Evolutionary conservation across 192 early-diverging fungal genomes (phyloP), one percentile per base, ranked within the genome.

Genomic region (Phlyctochytrium planicorne): DNA sequence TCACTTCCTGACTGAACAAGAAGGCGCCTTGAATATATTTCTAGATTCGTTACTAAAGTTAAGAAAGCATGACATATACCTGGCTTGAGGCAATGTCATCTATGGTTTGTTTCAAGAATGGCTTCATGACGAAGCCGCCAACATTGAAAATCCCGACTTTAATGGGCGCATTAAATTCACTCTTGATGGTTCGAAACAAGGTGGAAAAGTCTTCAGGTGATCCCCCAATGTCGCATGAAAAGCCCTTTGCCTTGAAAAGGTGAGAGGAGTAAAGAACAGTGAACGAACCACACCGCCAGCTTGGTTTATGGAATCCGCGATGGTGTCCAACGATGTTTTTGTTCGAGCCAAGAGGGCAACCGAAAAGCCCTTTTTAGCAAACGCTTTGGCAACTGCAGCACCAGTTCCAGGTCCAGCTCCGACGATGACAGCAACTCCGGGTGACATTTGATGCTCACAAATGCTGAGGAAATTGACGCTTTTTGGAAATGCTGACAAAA

Each of bases 401-500:
- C 75, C 75, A 34, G 61, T 24, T 30, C 75, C 75, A 2, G 75
- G 68, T 1, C 75, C 75, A 32, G 53, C 65, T 30, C 75, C 75
- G 34, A 68, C 66, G 35, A 77, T 55, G 29, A 77, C 4, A 6
- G 55, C 55, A 10, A 57, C 25, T 10, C 55, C 55, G 6, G 6
- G 40, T 47, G 40, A 47, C 20, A 20, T n/a, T n/a, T n/a, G n/a
- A n/a, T n/a, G n/a, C n/a, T n/a, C n/a, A n/a, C n/a, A n/a, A n/a
- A n/a, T n/a, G n/a, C n/a, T n/a, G n/a, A n/a, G n/a, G n/a, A n/a
- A n/a, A n/a, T n/a, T n/a, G n/a, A n/a, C n/a, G n/a, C n/a, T n/a
- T n/a, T n/a, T n/a, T n/a, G n/a, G n/a, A n/a, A n/a, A n/a, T n/a
- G n/a, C n/a, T n/a, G n/a, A n/a, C n/a, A n/a, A n/a, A n/a, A n/a